phyloP scores from a whole-genome alignment of 208 protist species.

The Crithidia fasciculata region DNA sequence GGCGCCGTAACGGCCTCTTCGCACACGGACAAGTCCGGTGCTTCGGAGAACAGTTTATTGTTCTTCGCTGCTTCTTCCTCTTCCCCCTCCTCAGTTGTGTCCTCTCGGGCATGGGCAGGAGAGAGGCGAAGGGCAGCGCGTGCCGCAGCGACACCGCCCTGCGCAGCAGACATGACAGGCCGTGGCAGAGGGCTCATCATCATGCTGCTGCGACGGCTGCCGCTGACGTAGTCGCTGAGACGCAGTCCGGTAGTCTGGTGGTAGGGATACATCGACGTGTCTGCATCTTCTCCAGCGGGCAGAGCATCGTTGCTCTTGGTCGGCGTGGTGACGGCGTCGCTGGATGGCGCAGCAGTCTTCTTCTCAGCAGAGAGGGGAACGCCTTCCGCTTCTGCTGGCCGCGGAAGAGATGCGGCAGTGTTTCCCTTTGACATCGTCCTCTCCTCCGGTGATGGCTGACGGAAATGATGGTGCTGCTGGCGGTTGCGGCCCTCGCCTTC shows the following conservation, averaged over 20 bases:
- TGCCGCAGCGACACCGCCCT: not conserved
- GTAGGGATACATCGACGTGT: not conserved
- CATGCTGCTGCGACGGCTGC: constrained; percentile 24
- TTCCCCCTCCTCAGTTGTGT: not conserved
- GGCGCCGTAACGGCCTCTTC: too few relatives aligned
- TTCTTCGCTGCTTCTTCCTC: too few relatives aligned
- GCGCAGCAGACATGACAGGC: constrained; percentile 13
- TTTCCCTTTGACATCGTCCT: not conserved
- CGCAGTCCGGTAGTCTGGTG: not conserved
- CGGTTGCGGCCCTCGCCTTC: not conserved
- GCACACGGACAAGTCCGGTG: too few relatives aligned
- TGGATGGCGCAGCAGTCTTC: not conserved
- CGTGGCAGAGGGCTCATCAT: constrained; percentile 43
- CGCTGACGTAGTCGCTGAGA: not conserved
- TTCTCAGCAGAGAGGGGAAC: not conserved
- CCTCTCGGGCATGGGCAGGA: constrained; percentile 20
- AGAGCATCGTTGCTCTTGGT: too few relatives aligned
- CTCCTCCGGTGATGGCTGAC: not conserved
- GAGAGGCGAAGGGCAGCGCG: constrained; percentile 2
- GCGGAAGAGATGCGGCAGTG: not conserved
- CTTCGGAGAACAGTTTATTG: too few relatives aligned
- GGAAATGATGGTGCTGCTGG: not conserved
- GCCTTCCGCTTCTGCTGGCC: too few relatives aligned
- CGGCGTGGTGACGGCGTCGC: not conserved
- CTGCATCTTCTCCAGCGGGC: not conserved